These are phyloP conservation scores for Pseudocercospora pini-densiflorae DNA, from an alignment of 2,329 filamentous ascomycete species.

Conservation along the genomic window DNA sequence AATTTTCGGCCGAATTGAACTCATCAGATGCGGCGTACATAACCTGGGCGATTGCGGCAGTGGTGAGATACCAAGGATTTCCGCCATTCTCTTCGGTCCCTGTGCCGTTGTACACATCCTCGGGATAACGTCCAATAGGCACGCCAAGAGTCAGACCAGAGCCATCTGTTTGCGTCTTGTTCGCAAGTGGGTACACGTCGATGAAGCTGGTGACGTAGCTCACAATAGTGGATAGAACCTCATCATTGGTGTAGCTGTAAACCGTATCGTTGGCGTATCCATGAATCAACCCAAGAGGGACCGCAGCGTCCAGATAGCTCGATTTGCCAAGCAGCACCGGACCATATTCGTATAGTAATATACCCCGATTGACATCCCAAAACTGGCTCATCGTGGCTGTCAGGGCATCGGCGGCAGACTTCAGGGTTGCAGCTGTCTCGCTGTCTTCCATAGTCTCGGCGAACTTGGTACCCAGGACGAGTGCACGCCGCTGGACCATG, in stretches of 20 bases:
- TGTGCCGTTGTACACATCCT: conserved; percentile 42
- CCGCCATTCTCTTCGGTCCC: conserved; percentile 37
- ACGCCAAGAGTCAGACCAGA: conserved; percentile 36
- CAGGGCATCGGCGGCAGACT: conserved; percentile 33
- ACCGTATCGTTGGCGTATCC: conserved; percentile 39
- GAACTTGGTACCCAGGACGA: conserved; percentile 36
- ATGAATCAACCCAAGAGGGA: conserved; percentile 40
- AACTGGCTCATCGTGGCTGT: conserved; percentile 36
- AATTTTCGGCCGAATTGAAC: conserved; percentile 27
- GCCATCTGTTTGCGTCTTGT: conserved; percentile 31
- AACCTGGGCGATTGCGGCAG: conserved; percentile 39
- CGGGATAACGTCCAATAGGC: conserved; percentile 43
- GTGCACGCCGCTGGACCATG: conserved; percentile 38
- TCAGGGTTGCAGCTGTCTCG: conserved; percentile 34
- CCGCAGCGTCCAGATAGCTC: conserved; percentile 41
- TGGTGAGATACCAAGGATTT: conserved; percentile 44
- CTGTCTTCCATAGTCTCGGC: conserved; percentile 37
- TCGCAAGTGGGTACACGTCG: conserved; percentile 36
- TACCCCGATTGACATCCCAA: conserved; percentile 34
- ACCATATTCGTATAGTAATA: conserved; percentile 41
- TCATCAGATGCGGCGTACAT: conserved; percentile 34
- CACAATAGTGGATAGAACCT: conserved; percentile 38
- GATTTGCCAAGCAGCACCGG: conserved; percentile 38
- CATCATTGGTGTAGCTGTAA: conserved; percentile 40
- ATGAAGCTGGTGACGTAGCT: conserved; percentile 38